Base-by-base conservation (phyloP, 768 basidiomycete genomes). In the Hygrocybe punicea region DNA sequence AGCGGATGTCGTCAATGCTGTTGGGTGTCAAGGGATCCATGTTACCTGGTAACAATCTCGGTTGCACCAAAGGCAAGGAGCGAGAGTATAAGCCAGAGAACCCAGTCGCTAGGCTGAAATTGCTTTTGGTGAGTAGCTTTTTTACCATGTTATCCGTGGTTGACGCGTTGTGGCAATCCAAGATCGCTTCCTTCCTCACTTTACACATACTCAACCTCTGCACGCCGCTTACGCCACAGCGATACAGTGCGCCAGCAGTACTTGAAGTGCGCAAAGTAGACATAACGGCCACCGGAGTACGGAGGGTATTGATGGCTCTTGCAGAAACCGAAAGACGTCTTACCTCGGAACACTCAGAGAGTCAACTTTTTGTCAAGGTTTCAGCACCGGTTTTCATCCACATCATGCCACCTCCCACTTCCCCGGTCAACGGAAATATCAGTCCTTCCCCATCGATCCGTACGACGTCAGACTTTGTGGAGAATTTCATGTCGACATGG, bases 181-280 rank as follows among this genome's bases (percentile, higher is more conserved):
- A 87, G 85, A 92, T 99, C 62, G 86, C 86, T 16, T 87, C 94
- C 3, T 99, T 98, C 82, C 79, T 96, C 61, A 85, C 85, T 0
- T 75, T 99, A 2, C 97, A 99, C 63, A 83, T 94, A 54, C 81
- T 97, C 60, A 98, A 98, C 77, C 83, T 98, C 57, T 89, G 87
- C 69, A 90, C 95, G 0, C 94, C 97, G 0, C 82, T 99, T 49
- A 88, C 94, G 0, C 84, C 63, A 69, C 83, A 56, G 62, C 83
- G 71, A 63, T 79, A 62, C 72, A 80, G 57, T 72, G 21, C 25
- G 10, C 50, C 21, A 11, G 52, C 46, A 19, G 33, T 48, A 4
- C 4, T 4, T 16, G 57, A 53, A 77, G 66, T 76, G 72, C 78
- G 79, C 55, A 85, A 82, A 59, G 86, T 93, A 21, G 91, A 95